These are phyloP conservation scores for Saposhnikovia divaricata DNA, from an alignment of 129 eudicot genomes.

Conservation along the genomic window DNA sequence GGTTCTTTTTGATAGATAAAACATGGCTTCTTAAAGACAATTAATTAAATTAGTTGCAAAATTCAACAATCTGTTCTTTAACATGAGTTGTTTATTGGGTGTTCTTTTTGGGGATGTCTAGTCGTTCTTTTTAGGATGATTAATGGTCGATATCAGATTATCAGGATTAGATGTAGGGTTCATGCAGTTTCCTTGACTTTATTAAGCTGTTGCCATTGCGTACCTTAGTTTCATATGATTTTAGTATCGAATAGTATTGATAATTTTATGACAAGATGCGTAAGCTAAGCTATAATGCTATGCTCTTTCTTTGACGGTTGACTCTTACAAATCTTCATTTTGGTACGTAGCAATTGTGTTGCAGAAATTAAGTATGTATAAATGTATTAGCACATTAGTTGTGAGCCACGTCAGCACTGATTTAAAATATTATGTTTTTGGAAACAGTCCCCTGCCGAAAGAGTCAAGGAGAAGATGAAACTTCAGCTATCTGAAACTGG, in stretches of 20 bases:
- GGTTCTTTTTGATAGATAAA: not conserved
- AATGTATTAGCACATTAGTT: not conserved
- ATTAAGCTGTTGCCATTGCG: not conserved
- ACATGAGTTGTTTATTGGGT: not conserved
- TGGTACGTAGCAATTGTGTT: not conserved
- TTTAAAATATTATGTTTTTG: constrained; percentile 4
- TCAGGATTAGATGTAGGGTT: not conserved
- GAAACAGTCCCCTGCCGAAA: constrained; percentile 73
- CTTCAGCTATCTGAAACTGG: constrained; percentile 88
- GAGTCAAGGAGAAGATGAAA: constrained; percentile 95
- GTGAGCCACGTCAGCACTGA: not conserved
- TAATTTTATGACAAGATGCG: not conserved
- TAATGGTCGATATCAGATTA: not conserved
- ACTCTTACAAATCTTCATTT: not conserved
- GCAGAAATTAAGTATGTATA: not conserved
- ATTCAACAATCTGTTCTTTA: not conserved
- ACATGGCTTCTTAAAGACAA: not conserved
- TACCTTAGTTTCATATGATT: not conserved
- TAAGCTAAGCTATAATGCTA: not conserved
- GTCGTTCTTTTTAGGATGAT: not conserved
- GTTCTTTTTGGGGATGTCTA: not conserved
- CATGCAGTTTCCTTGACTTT: not conserved
- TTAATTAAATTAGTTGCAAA: not conserved
- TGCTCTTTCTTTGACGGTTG: not conserved
- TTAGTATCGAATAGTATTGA: not conserved